Percentiles rank a stretch among this genome's conserved stretches.
Evolutionary conservation across 23 red algal genomes (phyloP).

Genomic region (Gracilaria caudata): DNA sequence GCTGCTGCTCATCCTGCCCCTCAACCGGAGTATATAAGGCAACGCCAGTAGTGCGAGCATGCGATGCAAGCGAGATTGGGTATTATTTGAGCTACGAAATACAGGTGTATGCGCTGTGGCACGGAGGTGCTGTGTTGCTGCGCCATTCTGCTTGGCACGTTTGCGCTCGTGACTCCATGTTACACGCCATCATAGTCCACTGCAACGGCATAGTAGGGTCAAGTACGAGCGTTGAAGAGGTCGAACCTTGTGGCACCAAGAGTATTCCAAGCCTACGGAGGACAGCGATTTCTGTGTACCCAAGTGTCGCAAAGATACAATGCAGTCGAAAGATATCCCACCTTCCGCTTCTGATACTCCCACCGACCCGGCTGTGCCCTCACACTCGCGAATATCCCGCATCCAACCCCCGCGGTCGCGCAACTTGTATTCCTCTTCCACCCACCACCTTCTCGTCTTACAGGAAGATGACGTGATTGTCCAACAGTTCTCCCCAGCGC

Average conservation of each 20-base stretch:
- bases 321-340: background rate
- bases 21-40: too few species aligned
- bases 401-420: background rate
- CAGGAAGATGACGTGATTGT: conserved; percentile 22
- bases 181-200: too few species aligned
- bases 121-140: too few species aligned
- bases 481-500: background rate
- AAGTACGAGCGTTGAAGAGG: background rate
- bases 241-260: background rate
- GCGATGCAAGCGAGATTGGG: too few species aligned
- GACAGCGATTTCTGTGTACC: background rate
- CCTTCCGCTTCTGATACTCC: background rate
- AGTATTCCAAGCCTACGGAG: background rate
- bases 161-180: too few species aligned
- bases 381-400: background rate
- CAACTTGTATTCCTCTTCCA: conserved; percentile 9
- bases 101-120: too few species aligned
- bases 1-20: too few species aligned
- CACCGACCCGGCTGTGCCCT: background rate
- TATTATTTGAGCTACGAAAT: too few species aligned
- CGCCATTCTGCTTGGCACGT: too few species aligned
- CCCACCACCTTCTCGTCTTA: conserved; percentile 11
- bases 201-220: too few species aligned
- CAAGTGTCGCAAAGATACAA: background rate
- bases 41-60: too few species aligned